A percentile compares a stretch with the other conserved stretches of the same genome.
phyloP scores from a whole-genome alignment of 345 rosid species.

The Lepidium africanum region DNA sequence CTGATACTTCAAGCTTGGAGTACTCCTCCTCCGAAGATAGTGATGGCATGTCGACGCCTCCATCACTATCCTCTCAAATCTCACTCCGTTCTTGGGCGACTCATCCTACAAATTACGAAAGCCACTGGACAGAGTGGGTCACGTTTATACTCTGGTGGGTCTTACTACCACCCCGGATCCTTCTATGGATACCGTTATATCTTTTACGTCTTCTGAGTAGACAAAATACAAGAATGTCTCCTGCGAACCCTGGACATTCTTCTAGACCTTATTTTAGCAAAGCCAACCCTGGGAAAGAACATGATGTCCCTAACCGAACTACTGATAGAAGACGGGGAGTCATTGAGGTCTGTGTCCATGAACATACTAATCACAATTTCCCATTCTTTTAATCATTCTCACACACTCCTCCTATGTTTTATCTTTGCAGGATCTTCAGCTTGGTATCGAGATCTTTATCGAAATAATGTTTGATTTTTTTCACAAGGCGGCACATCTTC shows the following conservation, averaged over 20 bases:
- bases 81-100: constrained; percentile 55
- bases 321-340: constrained; percentile 93
- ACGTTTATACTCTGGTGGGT: constrained; percentile 48
- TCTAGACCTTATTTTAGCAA: constrained; percentile 33
- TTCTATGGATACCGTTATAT: constrained; percentile 45
- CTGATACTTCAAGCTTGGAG: constrained; percentile 62
- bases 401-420: neutral
- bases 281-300: constrained; percentile 41
- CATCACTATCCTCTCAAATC: constrained; percentile 59
- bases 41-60: constrained; percentile 45
- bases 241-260: constrained; percentile 29
- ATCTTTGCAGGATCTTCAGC: constrained; percentile 79
- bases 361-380: neutral
- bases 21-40: constrained; percentile 77
- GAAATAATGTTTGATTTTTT: constrained; percentile 67
- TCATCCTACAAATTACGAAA: constrained; percentile 31
- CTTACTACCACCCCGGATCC: constrained; percentile 46
- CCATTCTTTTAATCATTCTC: neutral
- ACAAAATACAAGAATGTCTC: constrained; percentile 26
- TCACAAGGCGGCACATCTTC: constrained; percentile 61
- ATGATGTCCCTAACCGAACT: constrained; percentile 52
- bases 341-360: constrained; percentile 60
- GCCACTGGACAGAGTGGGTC: constrained; percentile 50
- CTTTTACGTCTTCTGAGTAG: constrained; percentile 30
- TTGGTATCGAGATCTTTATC: constrained; percentile 69